Evolutionary conservation across 2,329 filamentous ascomycete genomes (phyloP).

Genomic region (Monosporascus ibericus): DNA sequence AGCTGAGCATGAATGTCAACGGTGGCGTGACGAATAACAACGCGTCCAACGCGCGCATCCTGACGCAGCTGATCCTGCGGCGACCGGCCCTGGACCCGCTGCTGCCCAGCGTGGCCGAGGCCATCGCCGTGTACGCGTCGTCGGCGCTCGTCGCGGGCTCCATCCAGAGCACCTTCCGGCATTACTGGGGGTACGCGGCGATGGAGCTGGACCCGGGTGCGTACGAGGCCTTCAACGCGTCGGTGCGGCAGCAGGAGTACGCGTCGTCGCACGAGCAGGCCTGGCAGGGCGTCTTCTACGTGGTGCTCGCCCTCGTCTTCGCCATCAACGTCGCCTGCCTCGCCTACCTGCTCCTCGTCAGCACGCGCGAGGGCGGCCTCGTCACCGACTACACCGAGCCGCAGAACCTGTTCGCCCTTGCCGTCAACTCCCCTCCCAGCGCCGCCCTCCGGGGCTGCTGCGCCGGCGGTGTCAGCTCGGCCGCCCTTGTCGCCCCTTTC

Average conservation of each 20-base stretch:
- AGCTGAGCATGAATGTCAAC: slow-evolving; percentile 47
- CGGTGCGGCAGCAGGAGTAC: slow-evolving; percentile 61
- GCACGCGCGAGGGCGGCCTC: slow-evolving; percentile 46
- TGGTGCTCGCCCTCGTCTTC: slow-evolving; percentile 60
- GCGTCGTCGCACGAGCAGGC: slow-evolving; percentile 54
- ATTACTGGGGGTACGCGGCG: slow-evolving; percentile 44
- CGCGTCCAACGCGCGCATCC: slow-evolving; percentile 52
- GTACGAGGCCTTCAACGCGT: slow-evolving; percentile 57
- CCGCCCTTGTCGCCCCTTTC: slow-evolving; percentile 17
- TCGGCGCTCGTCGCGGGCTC: slow-evolving; percentile 59
- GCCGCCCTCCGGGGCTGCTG: slow-evolving; percentile 18
- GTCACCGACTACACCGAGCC: slow-evolving; percentile 77
- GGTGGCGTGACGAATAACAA: slow-evolving; percentile 49
- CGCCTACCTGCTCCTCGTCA: slow-evolving; percentile 51
- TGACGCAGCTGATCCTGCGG: slow-evolving; percentile 47
- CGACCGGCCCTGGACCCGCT: slow-evolving; percentile 36
- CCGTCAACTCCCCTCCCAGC: slow-evolving; percentile 48
- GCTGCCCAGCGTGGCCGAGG: slow-evolving; percentile 66
- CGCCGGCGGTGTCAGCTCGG: slow-evolving; percentile 17
- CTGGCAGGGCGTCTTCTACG: slow-evolving; percentile 63
- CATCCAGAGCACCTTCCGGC: slow-evolving; percentile 53
- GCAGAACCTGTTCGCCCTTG: slow-evolving; percentile 66
- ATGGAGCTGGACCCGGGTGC: slow-evolving; percentile 37
- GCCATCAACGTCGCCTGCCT: slow-evolving; percentile 61
- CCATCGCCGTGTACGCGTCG: slow-evolving; percentile 62